These are phyloP conservation scores for Hymenoscyphus albidus DNA, from an alignment of 2,329 filamentous ascomycete species.

Conservation along the genomic window DNA sequence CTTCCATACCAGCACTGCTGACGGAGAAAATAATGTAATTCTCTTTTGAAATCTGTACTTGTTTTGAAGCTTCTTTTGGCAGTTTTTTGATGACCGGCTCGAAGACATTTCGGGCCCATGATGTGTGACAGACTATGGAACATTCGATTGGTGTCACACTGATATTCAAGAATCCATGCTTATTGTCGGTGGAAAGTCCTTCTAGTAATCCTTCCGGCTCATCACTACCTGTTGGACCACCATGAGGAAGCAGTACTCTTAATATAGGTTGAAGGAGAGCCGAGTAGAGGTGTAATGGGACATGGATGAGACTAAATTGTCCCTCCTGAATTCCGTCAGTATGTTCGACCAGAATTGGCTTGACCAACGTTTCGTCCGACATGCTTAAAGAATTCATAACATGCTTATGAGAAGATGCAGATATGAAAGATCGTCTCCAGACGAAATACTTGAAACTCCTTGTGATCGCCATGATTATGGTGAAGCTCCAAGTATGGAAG, in stretches of 20 bases:
- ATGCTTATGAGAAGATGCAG: conserved; percentile 8
- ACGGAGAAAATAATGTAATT: conserved; percentile 87
- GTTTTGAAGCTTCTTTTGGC: conserved; percentile 46
- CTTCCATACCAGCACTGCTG: conserved; percentile 84
- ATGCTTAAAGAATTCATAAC: conserved; percentile 13
- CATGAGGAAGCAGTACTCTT: conserved; percentile 71
- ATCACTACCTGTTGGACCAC: conserved; percentile 34
- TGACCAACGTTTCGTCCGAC: conserved; percentile 18
- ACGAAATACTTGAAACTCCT: conserved; percentile 13
- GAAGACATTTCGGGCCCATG: conserved; percentile 72
- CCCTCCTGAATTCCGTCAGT: conserved; percentile 62
- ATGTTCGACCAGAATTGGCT: conserved; percentile 18
- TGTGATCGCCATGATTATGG: conserved; percentile 13
- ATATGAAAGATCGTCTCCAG: conserved; percentile 7
- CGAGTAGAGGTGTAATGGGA: conserved; percentile 74
- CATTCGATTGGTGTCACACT: conserved; percentile 90
- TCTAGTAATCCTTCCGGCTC: conserved; percentile 38
- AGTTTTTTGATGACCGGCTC: conserved; percentile 64
- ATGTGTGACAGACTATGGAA: conserved; percentile 81
- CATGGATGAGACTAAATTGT: conserved; percentile 82
- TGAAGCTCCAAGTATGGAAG: not conserved
- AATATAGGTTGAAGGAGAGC: conserved; percentile 82
- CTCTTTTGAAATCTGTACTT: conserved; percentile 73
- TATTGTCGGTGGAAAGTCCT: conserved; percentile 48
- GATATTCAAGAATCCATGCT: conserved; percentile 86